Conservation (phyloP, 2,329 filamentous ascomycete species). For the Bipolaris zeicola region DNA sequence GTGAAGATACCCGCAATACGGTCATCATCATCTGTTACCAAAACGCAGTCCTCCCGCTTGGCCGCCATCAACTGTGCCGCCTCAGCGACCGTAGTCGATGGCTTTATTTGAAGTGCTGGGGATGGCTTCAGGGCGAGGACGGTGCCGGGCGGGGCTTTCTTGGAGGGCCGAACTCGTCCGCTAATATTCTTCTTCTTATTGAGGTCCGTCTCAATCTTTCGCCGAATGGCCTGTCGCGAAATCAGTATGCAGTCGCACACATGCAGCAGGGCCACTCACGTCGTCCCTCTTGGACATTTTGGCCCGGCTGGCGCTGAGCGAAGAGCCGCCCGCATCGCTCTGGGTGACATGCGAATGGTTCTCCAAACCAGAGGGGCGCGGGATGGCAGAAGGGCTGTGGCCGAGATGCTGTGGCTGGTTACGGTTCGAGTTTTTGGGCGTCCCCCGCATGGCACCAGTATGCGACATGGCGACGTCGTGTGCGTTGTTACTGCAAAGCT, state of each 20-base stretch:
- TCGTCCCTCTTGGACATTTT: constrained; percentile 98
- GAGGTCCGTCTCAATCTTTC: constrained; percentile 95
- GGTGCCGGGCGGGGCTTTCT: constrained; percentile 94
- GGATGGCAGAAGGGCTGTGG: constrained; percentile 72
- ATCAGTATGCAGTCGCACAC: constrained; percentile 10
- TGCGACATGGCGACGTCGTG: constrained; percentile 59
- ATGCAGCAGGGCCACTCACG: constrained; percentile 62
- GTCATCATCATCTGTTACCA: constrained; percentile 97
- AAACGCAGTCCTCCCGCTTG: constrained; percentile 95
- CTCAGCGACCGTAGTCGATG: constrained; percentile 88
- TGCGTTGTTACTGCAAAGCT: constrained; percentile 23
- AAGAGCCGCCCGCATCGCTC: constrained; percentile 66
- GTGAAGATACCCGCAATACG: constrained; percentile 98
- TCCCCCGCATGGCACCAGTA: constrained; percentile 71
- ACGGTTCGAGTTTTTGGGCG: constrained; percentile 71
- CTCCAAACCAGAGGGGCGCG: constrained; percentile 74
- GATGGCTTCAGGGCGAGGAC: constrained; percentile 95
- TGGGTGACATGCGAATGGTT: constrained; percentile 54
- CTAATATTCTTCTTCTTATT: constrained; percentile 92
- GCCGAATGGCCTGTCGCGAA: constrained; percentile 78
- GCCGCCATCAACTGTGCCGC: constrained; percentile 98
- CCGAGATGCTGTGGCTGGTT: constrained; percentile 60
- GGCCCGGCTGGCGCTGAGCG: constrained; percentile 89
- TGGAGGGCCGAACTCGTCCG: constrained; percentile 78
- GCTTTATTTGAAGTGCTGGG: constrained; percentile 96